Evolutionary conservation across 345 rosid genomes (phyloP), one percentile per base, ranked within the genome.

Genomic region (Euphorbia lathyris): DNA sequence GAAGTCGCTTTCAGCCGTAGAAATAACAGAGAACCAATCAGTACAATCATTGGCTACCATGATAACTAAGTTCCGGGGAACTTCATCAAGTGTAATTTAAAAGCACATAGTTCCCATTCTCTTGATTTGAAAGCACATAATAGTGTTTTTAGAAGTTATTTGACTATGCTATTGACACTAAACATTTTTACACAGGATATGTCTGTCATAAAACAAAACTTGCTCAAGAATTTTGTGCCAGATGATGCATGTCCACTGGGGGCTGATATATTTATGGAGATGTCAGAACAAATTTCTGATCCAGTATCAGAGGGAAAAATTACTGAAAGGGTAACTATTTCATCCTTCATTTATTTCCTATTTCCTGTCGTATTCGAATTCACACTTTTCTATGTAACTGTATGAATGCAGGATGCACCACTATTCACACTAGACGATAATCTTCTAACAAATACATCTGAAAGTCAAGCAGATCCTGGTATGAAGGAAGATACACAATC

Each of bases 231-330:
- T 64, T 90, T 87, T 67, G 71, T 81, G 65, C 90, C 91, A 32
- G 78, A 83, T 27, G 88, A 87, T 7, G 89, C 71, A 52, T 87
- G 89, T 74, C 93, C 91, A 45, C 74, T 78, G 66, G 93, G 84
- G 76, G 77, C 83, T 36, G 77, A 82, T 65, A 65, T 74, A 63
- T 81, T 83, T 68, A 76, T 70, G 73, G 90, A 85, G 22, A 67
- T 77, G 73, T 81, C 82, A 1, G 86, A 53, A 55, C 72, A 77
- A 71, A 67, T 34, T 30, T 40, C 80, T 68, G 81, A 70, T 17
- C 29, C 30, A 74, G 81, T 68, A 77, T 71, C 72, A 2, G 70
- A 47, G 74, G 82, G 63, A 43, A 64, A 65, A 72, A 58, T 73
- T 74, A 70, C 71, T 63, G 79, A 79, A 52, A 74, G 73, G 78